Evolutionary conservation across 2,329 filamentous ascomycete genomes (phyloP), one percentile per base, ranked within the genome.

Genomic region (Penicillium sp.): DNA sequence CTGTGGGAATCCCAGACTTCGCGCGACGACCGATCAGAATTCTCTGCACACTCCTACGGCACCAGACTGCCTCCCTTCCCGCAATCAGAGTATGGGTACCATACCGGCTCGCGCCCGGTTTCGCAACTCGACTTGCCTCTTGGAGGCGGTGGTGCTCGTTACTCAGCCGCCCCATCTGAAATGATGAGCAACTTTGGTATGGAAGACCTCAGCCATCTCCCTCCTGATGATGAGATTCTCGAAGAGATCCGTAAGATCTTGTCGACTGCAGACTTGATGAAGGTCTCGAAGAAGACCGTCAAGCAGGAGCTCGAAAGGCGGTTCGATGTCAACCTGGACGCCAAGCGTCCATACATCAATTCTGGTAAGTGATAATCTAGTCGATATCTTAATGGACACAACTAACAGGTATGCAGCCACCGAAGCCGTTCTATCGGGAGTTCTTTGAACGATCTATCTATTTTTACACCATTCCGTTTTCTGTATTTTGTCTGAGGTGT

Each of bases 281-380:
- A 86, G 5, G 91, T 99, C 43, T 99, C 94, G 65, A 99, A 99
- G 86, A 99, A 99, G 86, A 91, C 90, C 68, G 90, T 99, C 77
- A 97, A 97, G 83, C 79, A 85, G 66, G 94, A 99, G 79, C 79
- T 99, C 57, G 94, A 99, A 82, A 86, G 87, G 70, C 85, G 93
- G 61, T 99, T 99, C 71, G 90, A 90, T 61, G 87, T 96, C 62
- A 85, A 87, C 58, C 83, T 99, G 58, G 93, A 97, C 73, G 82
- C 87, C 53, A 96, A 91, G 83, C 89, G 93, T 76, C 86, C 90
- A 57, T 99, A 97, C 77, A 97, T 99, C 73, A 93, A 92, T 75
- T 92, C 88, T 79, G 90, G 90, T 93, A 87, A 78, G 89, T 84
- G 63, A 23, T 29, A 23, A 49, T 53, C 60, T 61, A 35, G 9